Conservation (phyloP, 192 early-diverging fungal species). For the Pecoramyces ruminantium region DNA sequence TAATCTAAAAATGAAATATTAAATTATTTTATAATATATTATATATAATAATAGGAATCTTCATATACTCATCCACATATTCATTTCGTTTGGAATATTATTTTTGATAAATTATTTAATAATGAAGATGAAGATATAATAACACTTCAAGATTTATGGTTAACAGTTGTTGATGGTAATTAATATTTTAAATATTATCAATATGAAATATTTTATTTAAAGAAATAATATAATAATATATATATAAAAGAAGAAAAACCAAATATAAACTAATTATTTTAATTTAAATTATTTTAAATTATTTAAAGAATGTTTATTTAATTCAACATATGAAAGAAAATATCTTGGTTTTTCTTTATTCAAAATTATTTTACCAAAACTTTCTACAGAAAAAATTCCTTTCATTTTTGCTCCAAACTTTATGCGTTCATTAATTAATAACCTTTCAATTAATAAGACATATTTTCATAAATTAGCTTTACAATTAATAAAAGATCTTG, state of each 20-base stretch:
- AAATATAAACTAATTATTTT: too few species aligned
- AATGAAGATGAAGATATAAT: conserved; percentile 13
- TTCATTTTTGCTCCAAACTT: conserved; percentile 68
- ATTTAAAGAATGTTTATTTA: conserved; percentile 48
- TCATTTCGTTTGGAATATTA: conserved; percentile 62
- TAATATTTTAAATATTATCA: not conserved
- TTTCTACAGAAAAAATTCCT: conserved; percentile 35
- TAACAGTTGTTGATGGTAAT: conserved; percentile 48
- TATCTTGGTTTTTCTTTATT: conserved; percentile 81
- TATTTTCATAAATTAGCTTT: conserved; percentile 65
- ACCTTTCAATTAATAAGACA: conserved; percentile 52
- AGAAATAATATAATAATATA: too few species aligned
- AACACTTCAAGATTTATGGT: conserved; percentile 67
- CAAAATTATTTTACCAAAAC: conserved; percentile 36
- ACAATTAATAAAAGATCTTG: conserved; percentile 28
- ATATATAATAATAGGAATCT: not conserved
- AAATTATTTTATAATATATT: not conserved
- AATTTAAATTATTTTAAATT: too few species aligned
- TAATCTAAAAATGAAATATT: too few species aligned
- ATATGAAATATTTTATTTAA: too few species aligned
- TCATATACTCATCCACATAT: conserved; percentile 32
- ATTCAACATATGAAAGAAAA: conserved; percentile 62
- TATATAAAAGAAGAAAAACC: too few species aligned
- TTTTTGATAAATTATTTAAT: conserved; percentile 26
- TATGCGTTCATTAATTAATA: conserved; percentile 73